phyloP scores from a whole-genome alignment of 306 rosid species.

The Citrullus colocynthis region DNA sequence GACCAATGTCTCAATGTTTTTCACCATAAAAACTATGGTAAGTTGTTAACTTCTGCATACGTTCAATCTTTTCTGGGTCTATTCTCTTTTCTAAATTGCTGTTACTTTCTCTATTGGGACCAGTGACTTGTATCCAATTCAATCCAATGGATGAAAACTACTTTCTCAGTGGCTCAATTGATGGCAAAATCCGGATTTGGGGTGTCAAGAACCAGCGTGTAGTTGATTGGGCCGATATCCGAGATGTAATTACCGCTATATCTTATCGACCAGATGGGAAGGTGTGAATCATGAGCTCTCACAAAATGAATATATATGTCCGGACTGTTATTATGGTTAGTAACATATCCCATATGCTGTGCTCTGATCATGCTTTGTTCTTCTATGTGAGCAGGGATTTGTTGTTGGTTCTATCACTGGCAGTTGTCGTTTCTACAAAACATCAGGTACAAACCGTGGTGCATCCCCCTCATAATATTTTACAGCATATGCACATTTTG shows the following conservation, averaged over 20 bases:
- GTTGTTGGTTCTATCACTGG: conserved; percentile 66
- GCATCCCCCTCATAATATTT: background rate
- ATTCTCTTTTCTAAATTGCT: conserved; percentile 6
- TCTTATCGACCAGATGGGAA: conserved; percentile 67
- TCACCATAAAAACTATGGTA: conserved; percentile 72
- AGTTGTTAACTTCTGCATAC: background rate
- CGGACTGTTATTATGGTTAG: background rate
- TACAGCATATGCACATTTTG: background rate
- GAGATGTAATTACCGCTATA: conserved; percentile 72
- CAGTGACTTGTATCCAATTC: conserved; percentile 88
- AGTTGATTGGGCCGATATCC: conserved; percentile 73
- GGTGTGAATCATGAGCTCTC: conserved; percentile 24
- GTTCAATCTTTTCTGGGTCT: background rate
- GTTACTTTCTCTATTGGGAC: conserved; percentile 12
- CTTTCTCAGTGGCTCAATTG: conserved; percentile 85
- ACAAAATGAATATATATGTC: background rate
- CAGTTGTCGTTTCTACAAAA: conserved; percentile 48
- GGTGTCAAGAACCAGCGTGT: conserved; percentile 58
- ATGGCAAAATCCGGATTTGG: conserved; percentile 90
- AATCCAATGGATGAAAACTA: conserved; percentile 58
- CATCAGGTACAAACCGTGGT: conserved; percentile 41
- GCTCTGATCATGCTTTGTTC: conserved; percentile 10
- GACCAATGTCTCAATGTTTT: conserved; percentile 41
- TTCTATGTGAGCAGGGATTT: conserved; percentile 49
- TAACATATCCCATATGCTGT: background rate